Base-by-base conservation (phyloP, 139 green algal species). In the Desmodesmus armatus region DNA sequence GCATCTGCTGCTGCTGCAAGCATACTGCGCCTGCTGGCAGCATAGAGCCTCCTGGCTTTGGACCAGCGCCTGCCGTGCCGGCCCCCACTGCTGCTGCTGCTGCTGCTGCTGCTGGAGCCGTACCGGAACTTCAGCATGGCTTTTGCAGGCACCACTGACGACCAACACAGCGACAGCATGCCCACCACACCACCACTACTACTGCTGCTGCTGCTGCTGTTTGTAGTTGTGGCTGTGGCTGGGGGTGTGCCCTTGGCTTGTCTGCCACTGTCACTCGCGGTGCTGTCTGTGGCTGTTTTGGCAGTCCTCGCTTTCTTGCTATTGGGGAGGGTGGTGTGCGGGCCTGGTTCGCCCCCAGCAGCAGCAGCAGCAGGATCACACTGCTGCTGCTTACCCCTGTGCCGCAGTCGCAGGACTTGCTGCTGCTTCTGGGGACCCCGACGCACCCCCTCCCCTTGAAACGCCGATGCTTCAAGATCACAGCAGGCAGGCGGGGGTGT, bases 401-500 rank as follows among this genome's bases (percentile, higher is more conserved):
- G 67, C 35, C 33, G 71, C 25, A 23, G 40, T 40, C 58, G 71
- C 53, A 51, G 19, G 25, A 39, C 4, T 15, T n/a, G 49, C 55
- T 13, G 21, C 21, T 5, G 27, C n/a, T 29, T 25, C 70, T 41
- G 0, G 13, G 15, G n/a, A 17, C 29, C 19, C n/a, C 2, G 3
- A 31, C 25, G n/a, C n/a, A 35, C 47, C 7, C 47, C 47, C 47
- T 55, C 47, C 47, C 47, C 47, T 7, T 55, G 13, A 55, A 7
- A 55, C 9, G 9, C 47, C 9, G 9, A 55, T 55, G 9, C n/a
- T 2, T 19, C 53, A n/a, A 0, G 4, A 43, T 39, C 31, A 66
- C 76, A 84, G 62, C 80, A 86, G 27, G 67, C 27, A 78, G 27
- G 35, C 71, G 35, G 1, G 80, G 80, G 49, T 86, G 80, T 27